These are phyloP conservation scores for Geopyxis carbonaria DNA, from an alignment of 495 filamentous ascomycete species.

Conservation along the genomic window DNA sequence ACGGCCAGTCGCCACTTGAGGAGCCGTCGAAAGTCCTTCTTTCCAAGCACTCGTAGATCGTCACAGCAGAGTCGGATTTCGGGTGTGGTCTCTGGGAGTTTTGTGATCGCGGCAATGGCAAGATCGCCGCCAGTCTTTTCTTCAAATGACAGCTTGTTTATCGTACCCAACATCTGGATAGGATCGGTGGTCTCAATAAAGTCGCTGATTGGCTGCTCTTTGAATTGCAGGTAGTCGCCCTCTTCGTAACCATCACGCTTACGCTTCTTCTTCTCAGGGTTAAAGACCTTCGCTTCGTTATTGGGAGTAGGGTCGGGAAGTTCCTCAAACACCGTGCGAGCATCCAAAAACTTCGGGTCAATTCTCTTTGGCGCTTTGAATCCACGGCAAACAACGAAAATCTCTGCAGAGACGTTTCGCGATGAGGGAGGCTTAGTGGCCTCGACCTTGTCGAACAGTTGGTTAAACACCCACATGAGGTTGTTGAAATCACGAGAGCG, in stretches of 20 bases:
- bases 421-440: slow-evolving; percentile 95
- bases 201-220: slow-evolving; percentile 69
- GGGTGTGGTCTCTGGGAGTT: slow-evolving; percentile 79
- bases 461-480: slow-evolving; percentile 93
- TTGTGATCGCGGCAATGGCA: slow-evolving; percentile 67
- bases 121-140: slow-evolving; percentile 65
- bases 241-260: slow-evolving; percentile 97
- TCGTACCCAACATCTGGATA: slow-evolving; percentile 79
- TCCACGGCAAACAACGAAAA: slow-evolving; percentile 90
- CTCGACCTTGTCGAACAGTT: slow-evolving; percentile 84
- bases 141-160: slow-evolving; percentile 68
- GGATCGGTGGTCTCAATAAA: slow-evolving; percentile 93
- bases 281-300: slow-evolving; percentile 94
- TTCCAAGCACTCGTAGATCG: slow-evolving; percentile 78
- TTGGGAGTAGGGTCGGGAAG: slow-evolving; percentile 77
- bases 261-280: slow-evolving; percentile 88
- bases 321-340: slow-evolving; percentile 84
- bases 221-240: slow-evolving; percentile 82
- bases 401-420: slow-evolving; percentile 89
- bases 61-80: slow-evolving; percentile 73
- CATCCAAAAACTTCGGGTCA: slow-evolving; percentile 84
- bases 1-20: slow-evolving; percentile 83
- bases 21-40: slow-evolving; percentile 88
- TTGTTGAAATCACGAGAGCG: slow-evolving; percentile 94
- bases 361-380: slow-evolving; percentile 86